Conservation (phyloP, 1,139 yeast species). For the Taphrina deformans region DNA sequence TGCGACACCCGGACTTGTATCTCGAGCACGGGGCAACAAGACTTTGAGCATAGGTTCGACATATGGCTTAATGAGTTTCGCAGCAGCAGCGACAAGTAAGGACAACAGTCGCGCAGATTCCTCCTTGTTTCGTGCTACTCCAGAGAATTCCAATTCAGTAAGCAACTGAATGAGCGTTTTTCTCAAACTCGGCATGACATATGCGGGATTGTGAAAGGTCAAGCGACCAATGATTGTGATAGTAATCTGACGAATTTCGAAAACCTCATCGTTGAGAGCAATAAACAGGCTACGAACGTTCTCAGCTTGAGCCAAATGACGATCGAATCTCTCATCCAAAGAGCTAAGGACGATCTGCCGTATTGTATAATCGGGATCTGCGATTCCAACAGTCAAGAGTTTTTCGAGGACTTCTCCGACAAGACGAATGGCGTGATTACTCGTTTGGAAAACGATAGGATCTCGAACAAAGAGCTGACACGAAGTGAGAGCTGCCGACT, state of each 20-base stretch:
- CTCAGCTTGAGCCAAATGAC: constrained; percentile 91
- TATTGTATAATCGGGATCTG: constrained; percentile 84
- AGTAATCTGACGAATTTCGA: constrained; percentile 78
- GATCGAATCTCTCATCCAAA: constrained; percentile 74
- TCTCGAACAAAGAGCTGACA: constrained; percentile 76
- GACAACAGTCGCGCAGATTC: constrained; percentile 80
- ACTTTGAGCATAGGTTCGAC: constrained; percentile 86
- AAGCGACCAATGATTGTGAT: constrained; percentile 78
- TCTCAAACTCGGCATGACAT: constrained; percentile 87
- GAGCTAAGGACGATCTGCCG: constrained; percentile 74
- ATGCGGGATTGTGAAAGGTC: constrained; percentile 87
- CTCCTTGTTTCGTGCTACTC: constrained; percentile 70
- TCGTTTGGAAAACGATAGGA: constrained; percentile 80
- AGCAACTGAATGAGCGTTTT: constrained; percentile 81
- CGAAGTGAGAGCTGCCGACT: constrained; percentile 81
- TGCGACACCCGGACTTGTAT: constrained; percentile 55
- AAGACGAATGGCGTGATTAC: constrained; percentile 77
- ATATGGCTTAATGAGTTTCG: constrained; percentile 80
- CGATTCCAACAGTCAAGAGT: constrained; percentile 77
- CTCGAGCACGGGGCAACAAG: constrained; percentile 72
- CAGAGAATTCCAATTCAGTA: constrained; percentile 80
- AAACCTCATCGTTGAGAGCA: constrained; percentile 88
- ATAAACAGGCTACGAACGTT: constrained; percentile 81
- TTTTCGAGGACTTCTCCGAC: constrained; percentile 83
- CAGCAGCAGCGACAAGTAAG: constrained; percentile 71